Base-by-base conservation (phyloP, 768 basidiomycete species). In the Tulasnella sp. region DNA sequence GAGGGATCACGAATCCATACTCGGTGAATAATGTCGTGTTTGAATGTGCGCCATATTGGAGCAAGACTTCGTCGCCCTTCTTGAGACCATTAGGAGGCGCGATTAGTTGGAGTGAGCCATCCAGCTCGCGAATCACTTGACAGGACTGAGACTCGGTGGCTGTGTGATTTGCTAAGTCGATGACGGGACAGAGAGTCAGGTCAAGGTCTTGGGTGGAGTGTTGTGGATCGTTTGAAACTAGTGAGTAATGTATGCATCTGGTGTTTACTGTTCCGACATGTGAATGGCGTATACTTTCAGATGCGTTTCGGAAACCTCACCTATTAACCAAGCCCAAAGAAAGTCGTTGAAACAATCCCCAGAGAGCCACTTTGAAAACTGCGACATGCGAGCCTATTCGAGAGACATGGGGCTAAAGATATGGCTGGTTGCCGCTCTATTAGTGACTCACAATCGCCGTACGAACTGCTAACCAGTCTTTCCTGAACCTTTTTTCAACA, bases 251-350 rank as follows among this genome's bases (percentile, higher is more conserved):
- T 19, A 96, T 76, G 62, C 84, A 90, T 42, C 93, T 78, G 4
- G 92, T 96, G 63, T 98, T 98, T 52, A 95, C 89, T 90, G 58
- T 13, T 31, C 46, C 22, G 8, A 53, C 5, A 44, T 19, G 56
- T 37, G 57, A 34, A 41, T 46, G 44, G 22, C 57, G 43, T 31
- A 53, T 48, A 53, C 15, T 27, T 13, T 15, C 16, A 33, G 37
- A 50, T 15, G n/a, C 15, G 33, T 9, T 3, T 13, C 12, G 13
- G 9, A 10, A 42, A 8, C 43, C 3, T 53, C 57, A 85, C 91
- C 88, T 60, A 81, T 92, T 8, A 96, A 71, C 91, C 92, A 98
- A 1, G 76, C 89, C 89, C 92, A 95, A 3, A 87, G 63, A 57
- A 77, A 86, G 58, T 79, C 73, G 31, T 27, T 29, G 8, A 15